Evolutionary conservation across 2,329 filamentous ascomycete genomes (phyloP).

Genomic region (Colletotrichum echinochloae): DNA sequence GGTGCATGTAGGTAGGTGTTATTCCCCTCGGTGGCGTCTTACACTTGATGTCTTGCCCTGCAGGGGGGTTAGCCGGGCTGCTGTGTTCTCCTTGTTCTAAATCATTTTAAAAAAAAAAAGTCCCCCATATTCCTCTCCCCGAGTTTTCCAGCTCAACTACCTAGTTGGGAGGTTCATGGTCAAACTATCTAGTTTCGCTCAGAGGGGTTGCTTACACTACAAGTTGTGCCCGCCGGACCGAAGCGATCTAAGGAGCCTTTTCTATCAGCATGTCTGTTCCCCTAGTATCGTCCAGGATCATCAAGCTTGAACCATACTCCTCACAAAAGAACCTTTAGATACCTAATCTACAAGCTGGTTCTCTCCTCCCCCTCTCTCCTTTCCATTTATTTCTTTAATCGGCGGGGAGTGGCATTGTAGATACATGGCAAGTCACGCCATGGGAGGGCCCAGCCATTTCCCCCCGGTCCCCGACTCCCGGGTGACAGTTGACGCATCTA

Average conservation of each 20-base stretch:
- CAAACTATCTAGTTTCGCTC: background rate
- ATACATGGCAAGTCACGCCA: too few relatives aligned
- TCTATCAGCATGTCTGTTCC: too few relatives aligned
- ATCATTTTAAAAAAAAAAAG: background rate
- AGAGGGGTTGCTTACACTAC: background rate
- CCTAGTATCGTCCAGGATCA: too few relatives aligned
- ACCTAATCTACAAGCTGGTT: too few relatives aligned
- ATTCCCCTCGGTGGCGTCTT: conserved; percentile 1
- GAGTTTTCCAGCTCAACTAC: background rate
- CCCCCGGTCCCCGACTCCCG: background rate
- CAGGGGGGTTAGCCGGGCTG: background rate
- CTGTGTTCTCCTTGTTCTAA: background rate
- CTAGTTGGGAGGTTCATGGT: background rate
- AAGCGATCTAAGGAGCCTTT: background rate
- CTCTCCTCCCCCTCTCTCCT: too few relatives aligned
- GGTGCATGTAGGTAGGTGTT: background rate
- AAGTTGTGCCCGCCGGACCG: conserved; percentile 9
- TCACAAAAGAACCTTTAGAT: too few relatives aligned
- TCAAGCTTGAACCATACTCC: too few relatives aligned
- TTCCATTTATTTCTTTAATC: too few relatives aligned
- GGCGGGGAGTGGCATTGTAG: too few relatives aligned
- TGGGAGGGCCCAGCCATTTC: too few relatives aligned
- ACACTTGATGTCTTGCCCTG: background rate
- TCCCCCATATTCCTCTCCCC: background rate
- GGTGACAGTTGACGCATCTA: background rate